A percentile compares a stretch with the other conserved stretches of the same genome.
These are phyloP conservation scores for Talaromyces albobiverticillius DNA, from an alignment of 2,329 filamentous ascomycete genomes.

Conservation along the genomic window DNA sequence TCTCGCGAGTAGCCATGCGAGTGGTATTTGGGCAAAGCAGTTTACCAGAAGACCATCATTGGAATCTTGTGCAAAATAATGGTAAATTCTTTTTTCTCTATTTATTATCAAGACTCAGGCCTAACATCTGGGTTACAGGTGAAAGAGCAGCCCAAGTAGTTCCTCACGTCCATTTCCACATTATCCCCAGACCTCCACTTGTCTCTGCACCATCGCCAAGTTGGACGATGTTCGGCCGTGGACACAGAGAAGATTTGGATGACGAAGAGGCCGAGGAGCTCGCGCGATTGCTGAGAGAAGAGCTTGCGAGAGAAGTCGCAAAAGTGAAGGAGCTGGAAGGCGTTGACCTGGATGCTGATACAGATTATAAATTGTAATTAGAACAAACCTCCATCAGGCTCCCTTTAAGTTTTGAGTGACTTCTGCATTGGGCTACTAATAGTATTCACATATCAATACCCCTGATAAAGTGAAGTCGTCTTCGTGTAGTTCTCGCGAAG, in stretches of 20 bases:
- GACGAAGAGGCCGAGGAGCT: conserved; percentile 43
- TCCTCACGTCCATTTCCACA: conserved; percentile 89
- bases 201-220: conserved; percentile 20
- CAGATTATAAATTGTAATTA: conserved; percentile 11
- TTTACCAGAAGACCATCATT: conserved; percentile 56
- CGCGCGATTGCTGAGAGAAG: conserved; percentile 34
- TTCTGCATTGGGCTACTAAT: background rate
- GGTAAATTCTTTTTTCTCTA: conserved; percentile 43
- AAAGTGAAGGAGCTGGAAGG: conserved; percentile 35
- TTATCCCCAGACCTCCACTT: conserved; percentile 72
- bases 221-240: conserved; percentile 47
- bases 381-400: background rate
- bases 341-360: conserved; percentile 30
- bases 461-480: background rate
- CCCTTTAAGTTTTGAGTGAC: too few relatives aligned
- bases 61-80: conserved; percentile 98
- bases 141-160: conserved; percentile 88
- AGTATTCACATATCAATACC: background rate
- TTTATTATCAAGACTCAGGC: conserved; percentile 8
- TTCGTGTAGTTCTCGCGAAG: background rate
- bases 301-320: conserved; percentile 36
- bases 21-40: conserved; percentile 58
- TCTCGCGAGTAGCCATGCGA: conserved; percentile 67
- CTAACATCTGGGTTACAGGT: conserved; percentile 43
- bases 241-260: conserved; percentile 46